Conservation (phyloP, 257 asterid genomes). For the Capsicum chinense region DNA sequence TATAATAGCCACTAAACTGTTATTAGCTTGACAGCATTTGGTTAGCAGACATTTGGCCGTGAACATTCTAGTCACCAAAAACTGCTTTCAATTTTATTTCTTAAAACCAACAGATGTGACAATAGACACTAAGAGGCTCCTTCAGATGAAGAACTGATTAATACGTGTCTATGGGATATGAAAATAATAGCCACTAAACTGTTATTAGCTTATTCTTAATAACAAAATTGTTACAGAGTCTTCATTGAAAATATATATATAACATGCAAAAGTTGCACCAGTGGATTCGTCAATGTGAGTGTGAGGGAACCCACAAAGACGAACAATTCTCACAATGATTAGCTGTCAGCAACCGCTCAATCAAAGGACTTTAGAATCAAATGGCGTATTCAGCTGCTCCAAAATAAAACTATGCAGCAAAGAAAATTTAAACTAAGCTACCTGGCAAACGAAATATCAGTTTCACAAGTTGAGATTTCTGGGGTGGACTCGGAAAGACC, state of each 20-base stretch:
- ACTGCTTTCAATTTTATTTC: neutral
- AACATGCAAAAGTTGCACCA: constrained; percentile 16
- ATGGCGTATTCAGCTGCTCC: neutral
- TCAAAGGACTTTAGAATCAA: neutral
- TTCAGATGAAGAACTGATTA: neutral
- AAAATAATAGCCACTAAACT: neutral
- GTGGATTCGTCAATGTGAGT: too few species aligned
- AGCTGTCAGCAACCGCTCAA: neutral
- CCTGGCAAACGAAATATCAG: constrained; percentile 62
- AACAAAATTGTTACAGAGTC: neutral
- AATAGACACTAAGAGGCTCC: neutral
- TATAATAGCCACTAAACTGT: neutral
- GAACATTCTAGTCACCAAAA: neutral
- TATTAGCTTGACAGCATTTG: neutral
- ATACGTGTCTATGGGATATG: too few species aligned
- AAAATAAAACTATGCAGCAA: neutral
- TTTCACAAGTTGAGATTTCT: constrained; percentile 64
- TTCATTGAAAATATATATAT: neutral
- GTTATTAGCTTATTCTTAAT: neutral
- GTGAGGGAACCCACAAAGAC: neutral
- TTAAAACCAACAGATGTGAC: neutral
- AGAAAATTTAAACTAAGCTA: constrained; percentile 33
- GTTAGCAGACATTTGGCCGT: neutral
- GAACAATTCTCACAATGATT: neutral
- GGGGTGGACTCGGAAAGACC: constrained; percentile 66